A percentile compares a stretch with the other conserved stretches of the same genome.
Conservation (phyloP, 2,329 filamentous ascomycete species). For the Atkinsonella hypoxylon region DNA sequence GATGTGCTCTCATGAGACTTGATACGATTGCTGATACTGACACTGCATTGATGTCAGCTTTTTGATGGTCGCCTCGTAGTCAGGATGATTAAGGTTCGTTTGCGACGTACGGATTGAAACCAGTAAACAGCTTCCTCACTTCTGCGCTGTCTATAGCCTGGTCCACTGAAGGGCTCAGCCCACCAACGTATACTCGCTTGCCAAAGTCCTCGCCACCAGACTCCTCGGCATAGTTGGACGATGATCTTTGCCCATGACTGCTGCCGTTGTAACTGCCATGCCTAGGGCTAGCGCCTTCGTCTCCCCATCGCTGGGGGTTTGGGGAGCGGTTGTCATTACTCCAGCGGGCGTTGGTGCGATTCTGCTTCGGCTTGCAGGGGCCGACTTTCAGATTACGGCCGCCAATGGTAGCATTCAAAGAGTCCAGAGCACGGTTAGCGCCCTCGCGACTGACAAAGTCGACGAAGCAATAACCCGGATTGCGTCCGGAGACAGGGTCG, state of each 20-base stretch:
- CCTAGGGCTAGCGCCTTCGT: conserved; percentile 22
- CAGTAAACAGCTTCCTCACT: conserved; percentile 33
- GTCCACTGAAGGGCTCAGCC: conserved; percentile 35
- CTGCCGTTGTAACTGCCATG: not conserved
- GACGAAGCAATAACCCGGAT: conserved; percentile 59
- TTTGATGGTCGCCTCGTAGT: not conserved
- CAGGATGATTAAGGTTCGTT: not conserved
- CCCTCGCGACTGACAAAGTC: conserved; percentile 47
- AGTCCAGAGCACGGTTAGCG: conserved; percentile 39
- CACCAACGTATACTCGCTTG: conserved; percentile 37
- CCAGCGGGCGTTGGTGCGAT: conserved; percentile 6
- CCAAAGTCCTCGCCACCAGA: not conserved
- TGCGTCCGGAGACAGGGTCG: conserved; percentile 55
- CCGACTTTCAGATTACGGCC: conserved; percentile 52
- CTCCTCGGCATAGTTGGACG: not conserved
- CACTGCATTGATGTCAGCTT: conserved; percentile 7
- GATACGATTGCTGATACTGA: conserved; percentile 37
- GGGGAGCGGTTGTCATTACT: conserved; percentile 4
- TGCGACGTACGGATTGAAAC: conserved; percentile 25
- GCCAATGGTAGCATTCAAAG: conserved; percentile 41
- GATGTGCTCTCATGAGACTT: conserved; percentile 44
- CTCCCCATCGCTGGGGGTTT: conserved; percentile 30
- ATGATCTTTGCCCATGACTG: not conserved
- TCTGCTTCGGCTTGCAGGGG: conserved; percentile 46
- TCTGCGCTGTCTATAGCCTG: conserved; percentile 34